Percentiles rank a stretch among this genome's conserved stretches.
phyloP scores from a whole-genome alignment of 495 filamentous ascomycete genomes.

The Penicillium verhagenii region DNA sequence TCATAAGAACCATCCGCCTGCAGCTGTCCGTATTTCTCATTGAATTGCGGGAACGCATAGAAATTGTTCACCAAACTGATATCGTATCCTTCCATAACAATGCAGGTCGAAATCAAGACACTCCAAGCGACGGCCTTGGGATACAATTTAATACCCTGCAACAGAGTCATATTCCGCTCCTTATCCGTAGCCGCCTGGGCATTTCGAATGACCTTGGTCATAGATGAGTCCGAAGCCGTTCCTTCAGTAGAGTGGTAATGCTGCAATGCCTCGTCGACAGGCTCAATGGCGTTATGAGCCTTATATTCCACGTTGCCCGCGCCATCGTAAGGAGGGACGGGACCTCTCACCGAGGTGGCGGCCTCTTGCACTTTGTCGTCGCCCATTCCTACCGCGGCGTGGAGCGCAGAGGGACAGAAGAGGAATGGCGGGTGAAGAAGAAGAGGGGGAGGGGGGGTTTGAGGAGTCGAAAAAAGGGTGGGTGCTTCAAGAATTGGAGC shows the following conservation, averaged over 20 bases:
- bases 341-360: neutral
- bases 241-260: slow-evolving; percentile 18
- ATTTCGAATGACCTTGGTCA: slow-evolving; percentile 39
- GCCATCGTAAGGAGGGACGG: neutral
- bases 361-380: slow-evolving; percentile 17
- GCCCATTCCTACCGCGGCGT: slow-evolving; percentile 21
- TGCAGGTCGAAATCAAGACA: slow-evolving; percentile 51
- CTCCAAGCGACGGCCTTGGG: slow-evolving; percentile 58
- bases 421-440: neutral
- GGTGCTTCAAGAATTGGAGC: neutral
- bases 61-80: slow-evolving; percentile 53
- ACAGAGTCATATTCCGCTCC: slow-evolving; percentile 46
- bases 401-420: slow-evolving; percentile 25
- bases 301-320: neutral
- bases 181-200: slow-evolving; percentile 47
- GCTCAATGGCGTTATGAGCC: slow-evolving; percentile 24
- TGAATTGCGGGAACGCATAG: slow-evolving; percentile 56
- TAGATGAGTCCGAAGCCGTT: slow-evolving; percentile 26
- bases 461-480: slow-evolving; percentile 4
- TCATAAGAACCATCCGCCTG: slow-evolving; percentile 59
- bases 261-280: slow-evolving; percentile 18
- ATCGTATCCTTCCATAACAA: slow-evolving; percentile 62
- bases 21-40: slow-evolving; percentile 64
- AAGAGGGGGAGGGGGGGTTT: neutral
- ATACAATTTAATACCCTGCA: slow-evolving; percentile 50